Base-by-base conservation (phyloP, 1,284 basidiomycete species). In the Apiotrichum sp. region DNA sequence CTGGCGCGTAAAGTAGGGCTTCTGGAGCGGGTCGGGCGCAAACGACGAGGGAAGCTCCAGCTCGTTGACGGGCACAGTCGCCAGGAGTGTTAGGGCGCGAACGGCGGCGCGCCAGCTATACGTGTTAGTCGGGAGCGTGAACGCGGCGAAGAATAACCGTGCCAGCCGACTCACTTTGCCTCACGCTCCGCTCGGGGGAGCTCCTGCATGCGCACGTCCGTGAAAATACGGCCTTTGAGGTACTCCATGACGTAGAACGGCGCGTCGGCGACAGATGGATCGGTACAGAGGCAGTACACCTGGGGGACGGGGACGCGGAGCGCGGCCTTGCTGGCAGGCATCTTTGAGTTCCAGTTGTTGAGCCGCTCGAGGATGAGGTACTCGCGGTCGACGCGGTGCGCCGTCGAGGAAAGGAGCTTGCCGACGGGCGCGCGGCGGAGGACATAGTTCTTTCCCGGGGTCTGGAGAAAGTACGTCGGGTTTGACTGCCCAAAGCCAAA, bases 171-270 rank as follows among this genome's bases (percentile, higher is more conserved):
- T 53, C 64, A 87, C 89, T 88, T 89, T 73, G 86, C 83, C 50
- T 79, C 78, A 62, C 87, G 77, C 65, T 88, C 86, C 50, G 82
- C 69, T 7, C 80, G 47, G 3, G 77, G 56, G 6, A 91, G 76
- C 62, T 87, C 84, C 0, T 82, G 82, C 84, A 97, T 86, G 55
- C 83, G 77, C 11, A 83, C 79, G 72, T 97, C 87, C 7, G 89
- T 88, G 76, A 97, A 97, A 68, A 97, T 95, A 44, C 95, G 81
- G 0, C 93, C 95, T 46, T 92, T 84, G 50, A 97, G 72, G 71
- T 89, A 97, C 71, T 95, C 86, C 93, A 97, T 97, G 40, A 98
- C 81, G 72, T 97, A 98, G 77, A 97, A 98, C 0, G 88, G 83
- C 35, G 91, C 91, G 1, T 93, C 95, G 16, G 95, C 81, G 29